A percentile compares a stretch with the other conserved stretches of the same genome.
Evolutionary conservation across 1,284 basidiomycete genomes (phyloP).

Genomic region (Somion occarium): DNA sequence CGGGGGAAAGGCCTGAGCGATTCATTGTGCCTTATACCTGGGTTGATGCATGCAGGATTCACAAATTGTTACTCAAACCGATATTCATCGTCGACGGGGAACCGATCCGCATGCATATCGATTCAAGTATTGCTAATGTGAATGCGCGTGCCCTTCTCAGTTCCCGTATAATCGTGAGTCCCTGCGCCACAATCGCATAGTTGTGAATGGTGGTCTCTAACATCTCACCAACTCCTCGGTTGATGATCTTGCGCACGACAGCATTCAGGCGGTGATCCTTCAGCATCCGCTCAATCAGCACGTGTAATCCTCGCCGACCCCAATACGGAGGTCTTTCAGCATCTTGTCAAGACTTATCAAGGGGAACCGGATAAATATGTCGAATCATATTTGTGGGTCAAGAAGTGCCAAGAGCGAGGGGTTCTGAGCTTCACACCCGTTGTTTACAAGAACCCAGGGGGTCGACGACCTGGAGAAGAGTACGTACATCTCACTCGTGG

Average conservation of each 20-base stretch:
- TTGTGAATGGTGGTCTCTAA: no score
- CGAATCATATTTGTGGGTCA: slow-evolving; percentile 76
- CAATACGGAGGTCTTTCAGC: slow-evolving; percentile 64
- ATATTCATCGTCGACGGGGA: slow-evolving; percentile 61
- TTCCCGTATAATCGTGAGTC: slow-evolving; percentile 62
- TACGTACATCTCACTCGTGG: slow-evolving; percentile 38
- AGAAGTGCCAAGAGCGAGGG: slow-evolving; percentile 69
- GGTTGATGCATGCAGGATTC: slow-evolving; percentile 73
- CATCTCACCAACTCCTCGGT: neutral
- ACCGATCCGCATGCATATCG: slow-evolving; percentile 71
- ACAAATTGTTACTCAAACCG: slow-evolving; percentile 63
- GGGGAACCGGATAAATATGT: slow-evolving; percentile 63
- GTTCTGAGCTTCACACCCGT: slow-evolving; percentile 61
- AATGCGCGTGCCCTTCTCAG: slow-evolving; percentile 60
- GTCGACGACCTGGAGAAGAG: slow-evolving; percentile 76
- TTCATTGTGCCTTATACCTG: slow-evolving; percentile 75
- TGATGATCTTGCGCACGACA: slow-evolving; percentile 24
- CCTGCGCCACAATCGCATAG: no score
- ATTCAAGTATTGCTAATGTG: slow-evolving; percentile 69
- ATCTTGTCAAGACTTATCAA: slow-evolving; percentile 66
- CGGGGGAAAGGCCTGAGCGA: slow-evolving; percentile 60
- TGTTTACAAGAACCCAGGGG: slow-evolving; percentile 77
- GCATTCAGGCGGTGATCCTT: slow-evolving; percentile 76
- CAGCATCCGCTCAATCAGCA: slow-evolving; percentile 58
- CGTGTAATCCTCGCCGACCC: slow-evolving; percentile 74